Evolutionary conservation across 2,329 filamentous ascomycete species (phyloP), one percentile per base, ranked within the genome.

Genomic region (Aspergillus novofumigatus): DNA sequence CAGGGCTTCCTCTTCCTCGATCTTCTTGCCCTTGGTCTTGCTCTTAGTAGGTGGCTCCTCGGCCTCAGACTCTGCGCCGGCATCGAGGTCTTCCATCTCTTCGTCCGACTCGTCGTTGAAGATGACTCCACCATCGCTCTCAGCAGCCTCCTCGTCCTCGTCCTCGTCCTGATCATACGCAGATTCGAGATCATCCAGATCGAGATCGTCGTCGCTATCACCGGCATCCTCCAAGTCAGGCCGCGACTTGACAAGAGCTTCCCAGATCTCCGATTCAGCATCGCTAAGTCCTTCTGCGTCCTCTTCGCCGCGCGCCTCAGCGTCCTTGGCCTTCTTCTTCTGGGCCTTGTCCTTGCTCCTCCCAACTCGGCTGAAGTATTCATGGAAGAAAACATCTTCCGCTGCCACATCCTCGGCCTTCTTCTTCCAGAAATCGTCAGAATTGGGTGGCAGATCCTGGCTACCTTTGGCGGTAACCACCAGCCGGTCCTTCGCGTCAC

Each of bases 331-430:
- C 72, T 84, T 82, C 75, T 83, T 83, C 65, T 81, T 81, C 66
- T 80, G 82, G 11, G 65, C 49, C 59, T 66, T 66, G 23, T 65
- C 59, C 67, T 82, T 81, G 64, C 80, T 83, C 74, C 86, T 91
- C 61, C 86, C 86, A 55, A 90, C 77, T 60, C 87, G 84, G 59
- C 85, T 87, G 77, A 99, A 99, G 83, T 99, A 99, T 64, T 91
- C 87, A 75, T 99, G 94, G 84, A 99, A 99, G 84, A 99, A 99
- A 42, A 92, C 90, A 71, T 99, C 94, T 63, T 99, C 92, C 0
- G 87, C 91, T 3, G 89, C 87, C 48, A 99, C 88, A 54, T 97
- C 87, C 62, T 91, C 87, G n/a, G 84, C 81, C 77, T 91, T 92
- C 83, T 91, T 91, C 68, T 87, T 88, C 91, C 92, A 96, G 81